Evolutionary conservation across 2,329 filamentous ascomycete genomes (phyloP), one percentile per base, ranked within the genome.

Genomic region (Aspergillus jensenii): DNA sequence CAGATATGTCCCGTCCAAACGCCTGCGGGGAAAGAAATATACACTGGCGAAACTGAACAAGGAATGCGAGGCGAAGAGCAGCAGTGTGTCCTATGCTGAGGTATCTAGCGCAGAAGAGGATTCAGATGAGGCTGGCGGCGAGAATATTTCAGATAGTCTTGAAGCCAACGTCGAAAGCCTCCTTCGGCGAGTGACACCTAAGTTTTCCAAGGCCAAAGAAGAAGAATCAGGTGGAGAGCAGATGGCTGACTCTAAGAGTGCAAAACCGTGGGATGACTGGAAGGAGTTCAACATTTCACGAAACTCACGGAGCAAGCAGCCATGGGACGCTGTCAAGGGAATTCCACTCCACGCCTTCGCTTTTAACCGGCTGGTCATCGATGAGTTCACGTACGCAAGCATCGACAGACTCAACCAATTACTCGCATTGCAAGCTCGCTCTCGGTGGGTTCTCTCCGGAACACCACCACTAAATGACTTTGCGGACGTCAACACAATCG

Each of bases 391-490:
- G 1, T 86, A 88, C 60, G 72, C 82, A 5, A 75, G 77, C 45
- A 66, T 74, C 15, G 69, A 78, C 50, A 72, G 76, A 51, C 71
- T 77, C 59, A 68, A 76, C 0, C 73, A 76, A 0, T 71, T 85
- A 5, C 72, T 78, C 6, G 73, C 72, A 0, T 65, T 87, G 1
- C 66, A 77, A 25, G 79, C 82, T 11, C 74, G 78, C 43, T 84
- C 81, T 41, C 80, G 79, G 54, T 89, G 86, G 86, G 76, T 86
- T 6, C 72, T 89, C 2, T 89, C 86, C 0, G 87, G 84, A 3
- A 89, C 87, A 1, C 86, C 87, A 1, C 76, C 79, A 0, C 66
- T 88, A 3, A 76, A 78, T 5, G 81, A 84, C 54, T 87, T 87
- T 63, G 78, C 80, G 1, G 83, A 87, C 60, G 75, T 89, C 8